Percentiles rank a stretch among this genome's conserved stretches.
phyloP scores from a whole-genome alignment of 345 rosid species.

The Garcia nutans region DNA sequence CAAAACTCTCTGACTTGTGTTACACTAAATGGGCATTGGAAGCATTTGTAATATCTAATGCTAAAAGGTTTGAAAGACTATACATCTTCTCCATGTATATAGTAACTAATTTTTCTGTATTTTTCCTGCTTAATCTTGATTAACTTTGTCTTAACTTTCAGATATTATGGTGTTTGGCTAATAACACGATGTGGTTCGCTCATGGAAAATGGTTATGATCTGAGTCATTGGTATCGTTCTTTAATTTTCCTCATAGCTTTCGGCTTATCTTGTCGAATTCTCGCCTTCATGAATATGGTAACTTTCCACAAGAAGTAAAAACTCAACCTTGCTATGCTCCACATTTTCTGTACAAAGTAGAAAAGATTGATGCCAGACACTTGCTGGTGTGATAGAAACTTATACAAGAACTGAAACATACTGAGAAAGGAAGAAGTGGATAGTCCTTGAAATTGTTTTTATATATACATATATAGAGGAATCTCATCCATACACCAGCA shows the following conservation, averaged over 20 bases:
- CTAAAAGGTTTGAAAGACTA: slow-evolving; percentile 60
- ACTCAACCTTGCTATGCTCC: neutral
- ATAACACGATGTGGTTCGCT: slow-evolving; percentile 90
- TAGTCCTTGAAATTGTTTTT: neutral
- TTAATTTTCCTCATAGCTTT: slow-evolving; percentile 53
- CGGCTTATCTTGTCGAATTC: slow-evolving; percentile 54
- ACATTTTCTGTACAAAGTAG: slow-evolving; percentile 8
- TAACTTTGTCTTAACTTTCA: slow-evolving; percentile 24
- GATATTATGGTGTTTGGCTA: slow-evolving; percentile 96
- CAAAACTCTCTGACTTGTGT: slow-evolving; percentile 49
- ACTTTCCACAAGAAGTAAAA: slow-evolving; percentile 61
- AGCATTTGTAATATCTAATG: slow-evolving; percentile 93
- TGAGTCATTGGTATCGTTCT: slow-evolving; percentile 60
- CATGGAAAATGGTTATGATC: slow-evolving; percentile 56
- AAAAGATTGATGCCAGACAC: neutral
- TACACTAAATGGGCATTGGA: slow-evolving; percentile 93
- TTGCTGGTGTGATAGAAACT: neutral
- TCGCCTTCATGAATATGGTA: slow-evolving; percentile 67
- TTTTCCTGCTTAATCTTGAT: neutral
- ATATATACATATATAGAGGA: neutral
- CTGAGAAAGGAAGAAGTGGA: neutral
- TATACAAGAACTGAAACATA: slow-evolving; percentile 2
- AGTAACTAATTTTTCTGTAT: neutral
- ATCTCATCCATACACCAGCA: neutral
- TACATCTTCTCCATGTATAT: neutral